Percentiles rank a stretch among this genome's conserved stretches.
Conservation (phyloP, 768 basidiomycete species). For the Xanthoconium stramineum region DNA sequence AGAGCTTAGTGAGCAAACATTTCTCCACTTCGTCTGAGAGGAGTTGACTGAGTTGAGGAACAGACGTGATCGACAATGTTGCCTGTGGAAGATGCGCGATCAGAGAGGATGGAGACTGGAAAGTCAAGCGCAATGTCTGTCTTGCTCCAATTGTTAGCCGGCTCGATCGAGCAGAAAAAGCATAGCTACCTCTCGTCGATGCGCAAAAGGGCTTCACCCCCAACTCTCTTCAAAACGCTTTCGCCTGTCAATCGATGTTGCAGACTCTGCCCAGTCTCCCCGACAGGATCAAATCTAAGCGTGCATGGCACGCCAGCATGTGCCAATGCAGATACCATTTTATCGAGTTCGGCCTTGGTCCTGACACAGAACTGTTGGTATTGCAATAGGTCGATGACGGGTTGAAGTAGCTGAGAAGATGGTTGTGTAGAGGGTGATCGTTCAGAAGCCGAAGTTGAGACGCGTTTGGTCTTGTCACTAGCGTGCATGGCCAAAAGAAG, state of each 20-base stretch:
- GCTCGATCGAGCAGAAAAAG: neutral
- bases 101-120: slow-evolving; percentile 69
- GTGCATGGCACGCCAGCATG: slow-evolving; percentile 53
- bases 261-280: slow-evolving; percentile 62
- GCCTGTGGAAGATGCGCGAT: slow-evolving; percentile 81
- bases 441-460: slow-evolving; percentile 26
- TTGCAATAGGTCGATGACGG: slow-evolving; percentile 75
- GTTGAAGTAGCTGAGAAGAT: slow-evolving; percentile 59
- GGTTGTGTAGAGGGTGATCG: slow-evolving; percentile 24
- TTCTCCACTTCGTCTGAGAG: slow-evolving; percentile 75
- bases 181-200: slow-evolving; percentile 59
- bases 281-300: slow-evolving; percentile 60
- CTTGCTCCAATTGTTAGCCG: slow-evolving; percentile 34
- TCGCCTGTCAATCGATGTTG: slow-evolving; percentile 45
- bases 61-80: slow-evolving; percentile 66
- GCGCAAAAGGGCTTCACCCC: slow-evolving; percentile 71
- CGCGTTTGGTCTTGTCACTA: slow-evolving; percentile 41
- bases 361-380: slow-evolving; percentile 72
- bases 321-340: slow-evolving; percentile 46
- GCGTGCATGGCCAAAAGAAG: slow-evolving; percentile 63
- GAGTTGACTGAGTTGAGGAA: slow-evolving; percentile 72
- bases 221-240: slow-evolving; percentile 41
- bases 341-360: slow-evolving; percentile 55
- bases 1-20: slow-evolving; percentile 65
- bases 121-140: slow-evolving; percentile 72